Percentiles rank a stretch among this genome's conserved stretches.
Conservation (phyloP, 768 basidiomycete genomes). For the Podaxis sp. region DNA sequence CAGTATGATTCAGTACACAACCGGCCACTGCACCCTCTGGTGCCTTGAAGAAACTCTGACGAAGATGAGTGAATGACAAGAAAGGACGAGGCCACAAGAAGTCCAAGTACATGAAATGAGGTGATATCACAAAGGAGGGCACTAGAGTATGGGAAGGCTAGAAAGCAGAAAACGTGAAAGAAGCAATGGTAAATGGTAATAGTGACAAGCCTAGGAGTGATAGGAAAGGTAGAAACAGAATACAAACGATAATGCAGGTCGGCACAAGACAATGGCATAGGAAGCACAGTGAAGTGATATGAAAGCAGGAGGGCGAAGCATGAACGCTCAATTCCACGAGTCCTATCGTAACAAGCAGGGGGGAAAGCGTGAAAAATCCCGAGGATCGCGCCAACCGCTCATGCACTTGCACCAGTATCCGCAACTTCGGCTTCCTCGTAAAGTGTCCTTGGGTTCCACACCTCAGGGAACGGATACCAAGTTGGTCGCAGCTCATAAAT, state of each 20-base stretch:
- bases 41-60: background rate
- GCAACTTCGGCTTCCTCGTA: constrained; percentile 1
- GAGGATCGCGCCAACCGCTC: background rate
- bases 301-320: background rate
- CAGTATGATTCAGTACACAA: no score
- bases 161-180: background rate
- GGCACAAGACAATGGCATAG: background rate
- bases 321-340: background rate
- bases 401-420: background rate
- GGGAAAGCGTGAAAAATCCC: background rate
- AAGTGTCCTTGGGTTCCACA: constrained; percentile 23
- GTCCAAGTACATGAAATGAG: background rate
- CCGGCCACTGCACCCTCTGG: no score
- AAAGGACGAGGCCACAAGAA: background rate
- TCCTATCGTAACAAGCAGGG: background rate
- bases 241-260: background rate
- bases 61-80: background rate
- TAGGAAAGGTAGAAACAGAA: background rate
- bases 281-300: background rate
- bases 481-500: constrained; percentile 26
- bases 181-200: background rate
- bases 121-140: background rate
- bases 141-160: background rate
- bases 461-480: constrained; percentile 41
- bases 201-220: no score